Conservation (phyloP, 2,329 filamentous ascomycete species). For the Mycosphaerelloides madeirae region DNA sequence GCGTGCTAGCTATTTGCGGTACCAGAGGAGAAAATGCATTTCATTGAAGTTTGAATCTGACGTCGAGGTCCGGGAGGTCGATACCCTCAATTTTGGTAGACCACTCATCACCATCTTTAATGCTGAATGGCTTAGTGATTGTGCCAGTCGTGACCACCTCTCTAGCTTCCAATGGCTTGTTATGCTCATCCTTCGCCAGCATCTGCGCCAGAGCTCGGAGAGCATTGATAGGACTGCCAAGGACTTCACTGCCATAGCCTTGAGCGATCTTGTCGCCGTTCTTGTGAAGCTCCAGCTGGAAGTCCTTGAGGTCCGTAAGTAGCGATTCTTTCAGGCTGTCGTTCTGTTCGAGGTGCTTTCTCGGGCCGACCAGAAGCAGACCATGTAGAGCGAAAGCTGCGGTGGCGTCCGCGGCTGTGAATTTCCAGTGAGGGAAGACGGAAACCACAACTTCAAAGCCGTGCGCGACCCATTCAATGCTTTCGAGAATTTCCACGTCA, state of each 20-base stretch:
- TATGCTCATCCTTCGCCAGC: constrained; percentile 19
- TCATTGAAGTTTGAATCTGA: constrained; percentile 17
- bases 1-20: background rate
- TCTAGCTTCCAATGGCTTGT: constrained; percentile 15
- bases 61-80: constrained; percentile 17
- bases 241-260: constrained; percentile 16
- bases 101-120: constrained; percentile 20
- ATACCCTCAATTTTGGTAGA: constrained; percentile 17
- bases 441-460: constrained; percentile 19
- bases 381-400: constrained; percentile 21
- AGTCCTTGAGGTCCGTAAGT: constrained; percentile 15
- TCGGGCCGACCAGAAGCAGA: constrained; percentile 17
- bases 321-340: constrained; percentile 7
- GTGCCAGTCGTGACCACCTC: constrained; percentile 21
- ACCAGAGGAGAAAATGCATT: background rate
- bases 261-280: constrained; percentile 16
- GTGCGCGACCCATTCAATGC: constrained; percentile 19
- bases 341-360: constrained; percentile 4
- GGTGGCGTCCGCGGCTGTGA: constrained; percentile 20
- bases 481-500: constrained; percentile 17
- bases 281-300: constrained; percentile 13
- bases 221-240: constrained; percentile 20
- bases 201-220: constrained; percentile 15
- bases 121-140: constrained; percentile 16
- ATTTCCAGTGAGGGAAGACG: constrained; percentile 21